These are phyloP conservation scores for Aegilops speltoides DNA, from an alignment of 176 grass and related monocot species.

Conservation along the genomic window DNA sequence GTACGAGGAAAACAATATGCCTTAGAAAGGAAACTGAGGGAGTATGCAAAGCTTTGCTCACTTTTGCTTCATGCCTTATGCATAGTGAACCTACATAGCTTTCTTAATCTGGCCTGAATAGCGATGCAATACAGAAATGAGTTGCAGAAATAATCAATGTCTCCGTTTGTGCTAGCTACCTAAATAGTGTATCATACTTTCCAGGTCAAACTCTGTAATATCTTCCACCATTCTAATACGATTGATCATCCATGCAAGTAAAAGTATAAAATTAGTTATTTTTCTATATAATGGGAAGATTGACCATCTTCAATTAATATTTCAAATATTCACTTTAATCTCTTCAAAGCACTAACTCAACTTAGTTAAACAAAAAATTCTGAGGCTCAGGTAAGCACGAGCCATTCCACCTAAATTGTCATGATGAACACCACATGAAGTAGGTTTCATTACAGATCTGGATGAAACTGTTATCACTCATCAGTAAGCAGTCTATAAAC, in stretches of 20 bases:
- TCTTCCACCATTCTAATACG: neutral
- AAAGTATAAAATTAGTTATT: constrained; percentile 2
- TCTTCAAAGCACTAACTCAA: constrained; percentile 3
- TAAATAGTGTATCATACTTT: neutral
- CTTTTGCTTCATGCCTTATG: neutral
- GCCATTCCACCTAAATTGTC: neutral
- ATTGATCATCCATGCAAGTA: neutral
- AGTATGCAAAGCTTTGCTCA: neutral
- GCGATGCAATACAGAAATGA: neutral
- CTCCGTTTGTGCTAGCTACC: neutral
- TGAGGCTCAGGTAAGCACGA: constrained; percentile 10
- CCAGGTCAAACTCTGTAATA: neutral
- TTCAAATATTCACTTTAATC: constrained; percentile 1
- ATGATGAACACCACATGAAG: neutral
- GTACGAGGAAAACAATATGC: neutral
- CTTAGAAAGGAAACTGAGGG: neutral
- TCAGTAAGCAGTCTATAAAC: neutral
- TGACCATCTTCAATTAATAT: constrained; percentile 10
- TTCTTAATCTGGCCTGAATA: neutral
- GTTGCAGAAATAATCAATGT: neutral
- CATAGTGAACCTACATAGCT: neutral
- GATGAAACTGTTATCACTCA: neutral
- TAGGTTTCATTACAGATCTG: neutral
- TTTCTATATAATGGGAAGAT: neutral
- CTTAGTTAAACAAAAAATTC: neutral